These are phyloP conservation scores for Posidonia australis DNA, from an alignment of 106 monocot genomes.

Conservation along the genomic window DNA sequence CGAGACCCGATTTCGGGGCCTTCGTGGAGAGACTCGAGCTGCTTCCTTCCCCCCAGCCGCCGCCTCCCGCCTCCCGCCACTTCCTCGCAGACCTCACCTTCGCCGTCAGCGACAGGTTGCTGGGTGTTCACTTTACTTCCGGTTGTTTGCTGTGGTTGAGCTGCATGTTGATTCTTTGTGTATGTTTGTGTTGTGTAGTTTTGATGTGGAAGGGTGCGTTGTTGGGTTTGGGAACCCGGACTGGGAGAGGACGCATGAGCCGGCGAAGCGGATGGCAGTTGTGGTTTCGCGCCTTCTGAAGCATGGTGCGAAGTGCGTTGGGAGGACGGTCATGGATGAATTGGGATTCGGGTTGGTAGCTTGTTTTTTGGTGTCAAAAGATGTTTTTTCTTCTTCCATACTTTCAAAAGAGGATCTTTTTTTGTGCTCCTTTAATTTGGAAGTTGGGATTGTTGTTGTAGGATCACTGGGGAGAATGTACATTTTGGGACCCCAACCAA, in stretches of 20 bases:
- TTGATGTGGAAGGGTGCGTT: slow-evolving; percentile 75
- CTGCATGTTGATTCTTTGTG: background rate
- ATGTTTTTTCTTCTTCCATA: background rate
- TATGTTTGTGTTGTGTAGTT: slow-evolving; percentile 24
- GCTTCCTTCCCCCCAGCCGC: slow-evolving; percentile 57
- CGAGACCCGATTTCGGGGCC: slow-evolving; percentile 49
- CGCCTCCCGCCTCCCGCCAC: slow-evolving; percentile 70
- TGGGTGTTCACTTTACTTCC: background rate
- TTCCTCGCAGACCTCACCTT: slow-evolving; percentile 70
- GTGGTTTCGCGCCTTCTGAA: slow-evolving; percentile 51
- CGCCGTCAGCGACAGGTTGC: slow-evolving; percentile 83
- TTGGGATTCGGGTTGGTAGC: slow-evolving; percentile 57
- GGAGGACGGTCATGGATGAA: slow-evolving; percentile 90
- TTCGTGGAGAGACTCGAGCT: slow-evolving; percentile 84
- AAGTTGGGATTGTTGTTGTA: slow-evolving; percentile 18
- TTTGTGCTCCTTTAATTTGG: background rate
- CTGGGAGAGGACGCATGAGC: slow-evolving; percentile 68
- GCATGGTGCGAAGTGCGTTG: slow-evolving; percentile 67
- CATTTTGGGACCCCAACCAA: slow-evolving; percentile 81
- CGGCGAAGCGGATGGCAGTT: slow-evolving; percentile 44
- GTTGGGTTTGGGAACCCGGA: slow-evolving; percentile 89
- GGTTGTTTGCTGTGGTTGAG: background rate
- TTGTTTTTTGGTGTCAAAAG: background rate
- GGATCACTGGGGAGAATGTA: slow-evolving; percentile 74
- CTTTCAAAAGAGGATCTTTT: background rate